A percentile compares a stretch with the other conserved stretches of the same genome.
Evolutionary conservation across 148 eudicot genomes (phyloP).

Genomic region (Vaccinium corymbosum): DNA sequence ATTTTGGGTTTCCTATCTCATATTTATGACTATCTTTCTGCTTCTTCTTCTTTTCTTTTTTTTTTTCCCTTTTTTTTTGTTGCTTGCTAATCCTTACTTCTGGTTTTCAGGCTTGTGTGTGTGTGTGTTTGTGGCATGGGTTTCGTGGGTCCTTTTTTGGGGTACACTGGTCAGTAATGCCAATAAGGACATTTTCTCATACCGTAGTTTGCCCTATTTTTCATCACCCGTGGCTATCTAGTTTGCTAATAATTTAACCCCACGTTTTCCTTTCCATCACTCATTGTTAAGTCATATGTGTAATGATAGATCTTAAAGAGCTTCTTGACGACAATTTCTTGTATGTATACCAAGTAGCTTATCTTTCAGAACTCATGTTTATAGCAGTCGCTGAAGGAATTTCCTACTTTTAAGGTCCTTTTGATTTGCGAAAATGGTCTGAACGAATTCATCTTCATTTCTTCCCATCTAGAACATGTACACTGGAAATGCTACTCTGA

Average conservation of each 20-base stretch:
- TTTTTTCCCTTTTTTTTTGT: neutral
- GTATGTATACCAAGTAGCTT: neutral
- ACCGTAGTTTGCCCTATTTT: neutral
- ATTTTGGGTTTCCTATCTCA: neutral
- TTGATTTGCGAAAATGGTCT: neutral
- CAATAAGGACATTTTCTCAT: neutral
- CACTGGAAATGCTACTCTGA: constrained; percentile 20
- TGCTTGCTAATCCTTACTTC: neutral
- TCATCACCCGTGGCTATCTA: neutral
- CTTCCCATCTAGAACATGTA: constrained; percentile 29
- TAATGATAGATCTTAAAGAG: neutral
- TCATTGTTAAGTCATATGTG: neutral
- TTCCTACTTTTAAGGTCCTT: neutral
- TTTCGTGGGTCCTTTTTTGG: neutral
- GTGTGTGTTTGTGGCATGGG: neutral
- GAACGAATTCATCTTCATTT: neutral
- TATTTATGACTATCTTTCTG: neutral
- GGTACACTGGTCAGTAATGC: neutral
- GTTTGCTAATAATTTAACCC: neutral
- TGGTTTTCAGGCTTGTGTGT: neutral
- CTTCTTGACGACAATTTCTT: neutral
- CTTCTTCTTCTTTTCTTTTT: neutral
- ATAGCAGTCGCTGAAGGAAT: neutral
- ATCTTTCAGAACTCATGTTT: neutral
- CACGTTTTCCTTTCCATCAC: neutral